Base-by-base conservation (phyloP, 225 moss, liverwort and hornwort genomes). In the Polytrichum formosum region DNA sequence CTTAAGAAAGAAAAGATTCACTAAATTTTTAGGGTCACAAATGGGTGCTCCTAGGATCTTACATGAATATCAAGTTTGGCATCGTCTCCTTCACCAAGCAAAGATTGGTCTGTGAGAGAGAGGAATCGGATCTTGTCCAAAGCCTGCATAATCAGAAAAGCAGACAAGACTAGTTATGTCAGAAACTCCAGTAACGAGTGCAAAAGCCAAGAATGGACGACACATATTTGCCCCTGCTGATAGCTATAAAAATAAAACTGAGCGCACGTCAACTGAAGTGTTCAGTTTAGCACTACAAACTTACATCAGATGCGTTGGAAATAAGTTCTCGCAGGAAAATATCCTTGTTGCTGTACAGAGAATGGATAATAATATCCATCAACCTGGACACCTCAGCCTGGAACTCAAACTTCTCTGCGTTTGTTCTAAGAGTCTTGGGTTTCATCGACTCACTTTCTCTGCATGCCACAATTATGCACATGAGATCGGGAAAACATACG, bases 351-450 rank as follows among this genome's bases (percentile, higher is more conserved):
- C 98, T 98, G 83, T 98, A 98, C 7, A 98, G 70, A 21, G 98
- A 99, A 56, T 99, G 91, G 76, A 99, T 99, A 70, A 99, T 95
- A 61, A 99, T 99, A 75, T 99, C 98, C 98, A 99, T 99, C 84
- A 99, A 86, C 75, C 98, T 86, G n/a, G 98, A 94, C 35, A 99
- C 98, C 80, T 99, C 98, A n/a, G 98, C 98, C 81, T 99, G 98
- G 78, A 99, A 99, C 84, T 99, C 98, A 55, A 78, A 99, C 83
- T 99, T 99, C 76, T 99, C 92, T n/a, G 91, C 82, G 55, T 87
- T 33, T n/a, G 74, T 75, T 74, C 92, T 88, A 60, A 94, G 77
- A 66, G 84, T 79, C 77, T 81, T 94, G 4, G 82, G 78, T 63
- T 90, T 72, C 64, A 85, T 92, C 18, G 98, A 92, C 65, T 94